phyloP scores from a whole-genome alignment of 2,329 filamentous ascomycete species.

The Xylariaceae sp. region DNA sequence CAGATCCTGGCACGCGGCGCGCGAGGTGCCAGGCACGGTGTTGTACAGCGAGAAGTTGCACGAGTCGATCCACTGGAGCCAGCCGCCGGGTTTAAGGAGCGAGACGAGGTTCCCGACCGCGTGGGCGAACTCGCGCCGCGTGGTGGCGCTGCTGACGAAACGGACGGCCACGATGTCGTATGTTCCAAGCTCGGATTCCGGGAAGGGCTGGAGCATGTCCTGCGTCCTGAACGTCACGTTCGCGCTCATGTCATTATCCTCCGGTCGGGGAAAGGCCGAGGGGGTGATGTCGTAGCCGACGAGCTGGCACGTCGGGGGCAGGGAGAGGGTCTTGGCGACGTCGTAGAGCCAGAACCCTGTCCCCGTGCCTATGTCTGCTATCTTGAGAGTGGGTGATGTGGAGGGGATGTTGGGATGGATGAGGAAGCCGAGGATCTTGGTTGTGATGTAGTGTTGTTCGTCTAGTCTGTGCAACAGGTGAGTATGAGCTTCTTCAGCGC shows the following conservation, averaged over 20 bases:
- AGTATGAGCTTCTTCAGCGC: background rate
- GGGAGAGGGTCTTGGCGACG: conserved; percentile 4
- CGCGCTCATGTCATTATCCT: conserved; percentile 4
- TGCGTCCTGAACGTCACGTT: conserved; percentile 6
- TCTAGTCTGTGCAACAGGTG: conserved; percentile 5
- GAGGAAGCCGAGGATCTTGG: conserved; percentile 6
- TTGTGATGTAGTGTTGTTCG: conserved; percentile 8
- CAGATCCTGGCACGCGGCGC: conserved; percentile 9
- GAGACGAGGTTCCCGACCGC: conserved; percentile 3
- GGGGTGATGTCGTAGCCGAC: conserved; percentile 5
- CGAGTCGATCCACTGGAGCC: conserved; percentile 9
- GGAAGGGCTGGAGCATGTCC: conserved; percentile 7
- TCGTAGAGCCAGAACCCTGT: conserved; percentile 6
- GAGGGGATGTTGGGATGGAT: conserved; percentile 7
- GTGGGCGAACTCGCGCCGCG: conserved; percentile 3
- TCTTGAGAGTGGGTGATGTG: conserved; percentile 2
- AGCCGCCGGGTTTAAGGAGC: conserved; percentile 6
- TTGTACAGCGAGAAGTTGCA: conserved; percentile 9
- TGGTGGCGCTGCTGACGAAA: conserved; percentile 6
- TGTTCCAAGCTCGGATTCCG: conserved; percentile 4
- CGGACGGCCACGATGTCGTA: conserved; percentile 7
- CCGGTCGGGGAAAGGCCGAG: conserved; percentile 2
- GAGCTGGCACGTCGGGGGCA: conserved; percentile 4
- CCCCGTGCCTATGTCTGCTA: conserved; percentile 8
- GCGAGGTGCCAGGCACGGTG: conserved; percentile 4